These are phyloP conservation scores for Vitis riparia DNA, from an alignment of 164 flowering plant genomes.

Conservation along the genomic window DNA sequence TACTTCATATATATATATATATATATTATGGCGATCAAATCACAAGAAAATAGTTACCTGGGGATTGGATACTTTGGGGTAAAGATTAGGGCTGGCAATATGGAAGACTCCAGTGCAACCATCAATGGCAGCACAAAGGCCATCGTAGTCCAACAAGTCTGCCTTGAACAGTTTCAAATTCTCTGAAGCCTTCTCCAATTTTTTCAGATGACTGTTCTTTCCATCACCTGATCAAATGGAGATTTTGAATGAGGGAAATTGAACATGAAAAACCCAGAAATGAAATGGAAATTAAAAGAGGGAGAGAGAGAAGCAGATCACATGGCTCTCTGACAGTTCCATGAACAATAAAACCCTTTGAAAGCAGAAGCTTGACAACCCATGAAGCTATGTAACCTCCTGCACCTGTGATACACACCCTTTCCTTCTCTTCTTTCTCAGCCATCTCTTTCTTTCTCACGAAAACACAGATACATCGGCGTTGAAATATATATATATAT, in stretches of 20 bases:
- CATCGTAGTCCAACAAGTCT: constrained; percentile 24
- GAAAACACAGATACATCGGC: too few relatives aligned
- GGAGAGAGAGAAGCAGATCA: background rate
- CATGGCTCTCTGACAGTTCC: constrained; percentile 33
- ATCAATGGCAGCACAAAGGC: constrained; percentile 15
- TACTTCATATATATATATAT: too few relatives aligned
- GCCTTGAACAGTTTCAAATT: constrained; percentile 24
- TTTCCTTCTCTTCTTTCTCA: background rate
- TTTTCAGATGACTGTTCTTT: constrained; percentile 25
- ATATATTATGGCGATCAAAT: too few relatives aligned
- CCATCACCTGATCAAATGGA: constrained; percentile 16
- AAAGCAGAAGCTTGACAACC: constrained; percentile 32
- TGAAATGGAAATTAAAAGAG: background rate
- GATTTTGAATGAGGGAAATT: too few relatives aligned
- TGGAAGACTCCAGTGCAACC: constrained; percentile 32
- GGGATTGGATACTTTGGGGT: background rate
- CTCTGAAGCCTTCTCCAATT: constrained; percentile 24
- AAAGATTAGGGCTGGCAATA: constrained; percentile 25
- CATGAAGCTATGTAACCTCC: constrained; percentile 31
- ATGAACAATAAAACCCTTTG: constrained; percentile 29
- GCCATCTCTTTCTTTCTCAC: too few relatives aligned
- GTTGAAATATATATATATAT: too few relatives aligned
- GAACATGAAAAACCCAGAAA: background rate
- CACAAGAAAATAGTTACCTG: constrained; percentile 12
- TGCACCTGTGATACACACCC: constrained; percentile 23